A percentile compares a stretch with the other conserved stretches of the same genome.
Conservation (phyloP, 1,139 yeast genomes). For the Candida freyschussii region DNA sequence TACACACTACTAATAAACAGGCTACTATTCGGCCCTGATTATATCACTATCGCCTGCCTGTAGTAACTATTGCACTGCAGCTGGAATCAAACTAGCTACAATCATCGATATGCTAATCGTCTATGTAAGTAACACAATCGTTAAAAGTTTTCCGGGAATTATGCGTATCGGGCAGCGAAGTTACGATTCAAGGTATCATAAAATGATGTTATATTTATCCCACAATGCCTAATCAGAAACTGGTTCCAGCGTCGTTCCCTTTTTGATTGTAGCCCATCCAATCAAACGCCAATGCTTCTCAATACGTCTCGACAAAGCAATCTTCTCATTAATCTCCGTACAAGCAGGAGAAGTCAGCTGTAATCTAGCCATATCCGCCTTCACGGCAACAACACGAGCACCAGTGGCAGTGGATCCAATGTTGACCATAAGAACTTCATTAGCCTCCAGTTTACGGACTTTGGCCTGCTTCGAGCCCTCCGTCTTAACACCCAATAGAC, state of each 20-base stretch:
- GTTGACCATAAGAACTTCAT: slow-evolving; percentile 97
- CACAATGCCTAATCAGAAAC: slow-evolving; percentile 19
- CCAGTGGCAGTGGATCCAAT: slow-evolving; percentile 99
- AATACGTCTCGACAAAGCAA: slow-evolving; percentile 97
- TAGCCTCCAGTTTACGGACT: slow-evolving; percentile 89
- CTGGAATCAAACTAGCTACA: too few relatives aligned
- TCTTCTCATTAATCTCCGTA: slow-evolving; percentile 96
- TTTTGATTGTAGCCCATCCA: slow-evolving; percentile 99
- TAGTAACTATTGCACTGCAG: too few relatives aligned
- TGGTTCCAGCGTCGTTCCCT: slow-evolving; percentile 87
- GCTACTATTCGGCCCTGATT: too few relatives aligned
- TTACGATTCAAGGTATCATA: too few relatives aligned
- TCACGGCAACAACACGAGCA: slow-evolving; percentile 96
- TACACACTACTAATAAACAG: too few relatives aligned
- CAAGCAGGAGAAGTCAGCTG: slow-evolving; percentile 97
- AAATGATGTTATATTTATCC: too few relatives aligned
- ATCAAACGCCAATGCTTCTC: slow-evolving; percentile 99
- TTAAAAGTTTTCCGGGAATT: too few relatives aligned
- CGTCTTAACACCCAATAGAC: slow-evolving; percentile 96
- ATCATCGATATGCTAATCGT: too few relatives aligned
- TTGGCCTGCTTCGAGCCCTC: slow-evolving; percentile 97
- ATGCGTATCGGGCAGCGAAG: too few relatives aligned
- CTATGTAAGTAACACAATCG: too few relatives aligned
- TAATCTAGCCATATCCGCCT: slow-evolving; percentile 99
- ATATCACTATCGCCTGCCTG: too few relatives aligned